Evolutionary conservation across 2,329 filamentous ascomycete genomes (phyloP).

Genomic region (Tolypocladium amazonense): DNA sequence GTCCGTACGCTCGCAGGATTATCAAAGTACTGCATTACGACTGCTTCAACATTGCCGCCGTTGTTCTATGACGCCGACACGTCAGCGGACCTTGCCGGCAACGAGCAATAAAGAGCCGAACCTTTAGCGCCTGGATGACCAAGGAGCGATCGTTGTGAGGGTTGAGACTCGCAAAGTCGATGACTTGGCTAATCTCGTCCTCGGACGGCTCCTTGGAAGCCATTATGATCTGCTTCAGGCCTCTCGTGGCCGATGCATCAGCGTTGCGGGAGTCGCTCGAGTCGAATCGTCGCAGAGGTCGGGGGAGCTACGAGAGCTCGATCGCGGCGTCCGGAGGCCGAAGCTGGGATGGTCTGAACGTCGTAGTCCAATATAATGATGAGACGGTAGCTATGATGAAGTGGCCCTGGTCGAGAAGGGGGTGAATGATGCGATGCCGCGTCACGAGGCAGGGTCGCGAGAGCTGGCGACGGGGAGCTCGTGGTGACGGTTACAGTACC

Average conservation of each 20-base stretch:
- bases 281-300: background rate
- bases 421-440: background rate
- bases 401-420: background rate
- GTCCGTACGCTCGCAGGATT: constrained; percentile 22
- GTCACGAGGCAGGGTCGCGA: background rate
- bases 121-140: constrained; percentile 31
- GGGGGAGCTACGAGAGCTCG: background rate
- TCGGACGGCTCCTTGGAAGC: constrained; percentile 24
- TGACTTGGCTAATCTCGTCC: constrained; percentile 25
- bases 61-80: constrained; percentile 20
- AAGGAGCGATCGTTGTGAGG: constrained; percentile 25
- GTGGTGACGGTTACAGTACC: background rate
- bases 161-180: constrained; percentile 29
- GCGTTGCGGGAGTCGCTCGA: background rate
- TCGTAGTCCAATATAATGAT: background rate
- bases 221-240: constrained; percentile 11
- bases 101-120: constrained; percentile 6
- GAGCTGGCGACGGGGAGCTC: background rate
- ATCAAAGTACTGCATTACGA: constrained; percentile 43
- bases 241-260: background rate
- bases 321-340: background rate
- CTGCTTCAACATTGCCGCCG: constrained; percentile 34
- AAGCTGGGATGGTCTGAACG: background rate
- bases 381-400: background rate
- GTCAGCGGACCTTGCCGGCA: background rate